These are phyloP conservation scores for Coemansia sp. DNA, from an alignment of 192 early-diverging fungal species.

Conservation along the genomic window DNA sequence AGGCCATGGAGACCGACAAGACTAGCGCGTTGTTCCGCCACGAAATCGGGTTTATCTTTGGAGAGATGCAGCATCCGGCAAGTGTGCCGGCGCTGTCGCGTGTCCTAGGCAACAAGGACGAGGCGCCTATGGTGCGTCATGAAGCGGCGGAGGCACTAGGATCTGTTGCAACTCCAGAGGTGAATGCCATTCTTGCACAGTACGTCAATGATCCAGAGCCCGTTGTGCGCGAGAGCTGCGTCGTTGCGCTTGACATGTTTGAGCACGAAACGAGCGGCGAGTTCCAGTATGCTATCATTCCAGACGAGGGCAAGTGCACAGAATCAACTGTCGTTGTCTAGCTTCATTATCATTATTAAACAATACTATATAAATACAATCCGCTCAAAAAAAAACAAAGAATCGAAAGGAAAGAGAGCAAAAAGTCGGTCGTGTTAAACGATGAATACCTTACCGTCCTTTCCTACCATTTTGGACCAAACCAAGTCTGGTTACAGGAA, in stretches of 20 bases:
- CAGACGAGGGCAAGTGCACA: conserved; percentile 19
- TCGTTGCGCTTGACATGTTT: conserved; percentile 95
- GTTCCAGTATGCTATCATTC: conserved; percentile 81
- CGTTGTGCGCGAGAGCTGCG: conserved; percentile 88
- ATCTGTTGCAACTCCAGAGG: conserved; percentile 88
- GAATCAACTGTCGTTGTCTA: conserved; percentile 1
- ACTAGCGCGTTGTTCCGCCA: conserved; percentile 85
- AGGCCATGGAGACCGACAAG: conserved; percentile 76
- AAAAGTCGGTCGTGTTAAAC: background rate
- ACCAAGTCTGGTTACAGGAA: background rate
- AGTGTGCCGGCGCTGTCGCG: conserved; percentile 81
- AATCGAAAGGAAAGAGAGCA: conserved; percentile 1
- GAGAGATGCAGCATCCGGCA: conserved; percentile 93
- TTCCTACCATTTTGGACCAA: too few relatives aligned
- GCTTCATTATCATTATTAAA: background rate
- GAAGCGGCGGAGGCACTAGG: conserved; percentile 97
- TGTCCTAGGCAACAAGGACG: conserved; percentile 71
- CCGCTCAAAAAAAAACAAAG: background rate
- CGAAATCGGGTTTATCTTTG: conserved; percentile 96
- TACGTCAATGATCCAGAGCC: conserved; percentile 74
- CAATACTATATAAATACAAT: background rate
- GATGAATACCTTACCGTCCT: background rate
- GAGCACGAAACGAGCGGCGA: conserved; percentile 85
- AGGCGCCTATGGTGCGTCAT: conserved; percentile 92
- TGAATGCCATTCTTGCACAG: conserved; percentile 68